phyloP scores from a whole-genome alignment of 2,329 filamentous ascomycete genomes.

The Talaromyces sp. region DNA sequence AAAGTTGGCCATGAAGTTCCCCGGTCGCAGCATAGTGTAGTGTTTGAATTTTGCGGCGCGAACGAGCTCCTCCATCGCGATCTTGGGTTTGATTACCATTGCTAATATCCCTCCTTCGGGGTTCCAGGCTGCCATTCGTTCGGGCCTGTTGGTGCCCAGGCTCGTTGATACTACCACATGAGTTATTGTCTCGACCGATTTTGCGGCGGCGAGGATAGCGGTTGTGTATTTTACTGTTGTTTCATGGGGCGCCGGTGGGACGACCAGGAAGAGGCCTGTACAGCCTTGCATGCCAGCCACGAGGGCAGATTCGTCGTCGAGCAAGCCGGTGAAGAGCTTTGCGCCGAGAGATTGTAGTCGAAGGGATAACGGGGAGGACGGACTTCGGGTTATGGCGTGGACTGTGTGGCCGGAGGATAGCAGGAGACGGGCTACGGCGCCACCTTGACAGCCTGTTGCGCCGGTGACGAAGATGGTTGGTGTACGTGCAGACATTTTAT shows the following conservation, averaged over 20 bases:
- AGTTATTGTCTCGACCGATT: slow-evolving; percentile 28
- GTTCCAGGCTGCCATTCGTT: slow-evolving; percentile 29
- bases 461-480: slow-evolving; percentile 28
- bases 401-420: slow-evolving; percentile 27
- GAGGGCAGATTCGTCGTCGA: slow-evolving; percentile 30
- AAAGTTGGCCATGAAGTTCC: slow-evolving; percentile 54
- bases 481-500: slow-evolving; percentile 8
- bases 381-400: slow-evolving; percentile 34
- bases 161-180: slow-evolving; percentile 32
- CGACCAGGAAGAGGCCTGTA: slow-evolving; percentile 30
- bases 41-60: slow-evolving; percentile 36
- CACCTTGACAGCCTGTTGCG: slow-evolving; percentile 33
- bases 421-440: slow-evolving; percentile 29
- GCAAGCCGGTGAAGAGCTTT: slow-evolving; percentile 30
- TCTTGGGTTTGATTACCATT: slow-evolving; percentile 40
- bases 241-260: slow-evolving; percentile 17
- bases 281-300: slow-evolving; percentile 30
- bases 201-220: slow-evolving; percentile 26
- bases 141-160: slow-evolving; percentile 30
- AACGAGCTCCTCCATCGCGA: slow-evolving; percentile 42
- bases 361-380: slow-evolving; percentile 25
- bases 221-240: slow-evolving; percentile 29
- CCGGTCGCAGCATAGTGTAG: slow-evolving; percentile 52
- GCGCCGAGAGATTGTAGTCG: slow-evolving; percentile 30
- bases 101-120: slow-evolving; percentile 26